These are phyloP conservation scores for Aphanoascus verrucosus DNA, from an alignment of 2,329 filamentous ascomycete species.

Conservation along the genomic window DNA sequence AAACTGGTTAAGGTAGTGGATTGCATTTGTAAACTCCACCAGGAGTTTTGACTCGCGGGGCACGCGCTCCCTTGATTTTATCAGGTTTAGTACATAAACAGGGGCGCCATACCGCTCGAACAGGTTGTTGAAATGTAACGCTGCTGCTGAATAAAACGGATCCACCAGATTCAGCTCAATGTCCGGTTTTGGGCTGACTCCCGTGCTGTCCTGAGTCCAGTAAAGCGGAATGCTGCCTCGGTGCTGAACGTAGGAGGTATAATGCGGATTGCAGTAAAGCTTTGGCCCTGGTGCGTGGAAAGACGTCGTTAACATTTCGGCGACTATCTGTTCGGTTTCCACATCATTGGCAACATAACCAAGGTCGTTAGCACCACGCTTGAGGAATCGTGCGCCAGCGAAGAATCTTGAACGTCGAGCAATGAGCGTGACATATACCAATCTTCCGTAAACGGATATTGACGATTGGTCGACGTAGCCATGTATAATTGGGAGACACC, in stretches of 20 bases:
- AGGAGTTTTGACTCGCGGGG: slow-evolving; percentile 87
- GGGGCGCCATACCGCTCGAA: slow-evolving; percentile 90
- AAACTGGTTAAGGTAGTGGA: slow-evolving; percentile 90
- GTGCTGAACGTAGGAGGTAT: slow-evolving; percentile 94
- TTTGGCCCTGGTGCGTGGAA: slow-evolving; percentile 84
- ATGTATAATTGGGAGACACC: slow-evolving; percentile 92
- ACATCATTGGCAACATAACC: slow-evolving; percentile 98
- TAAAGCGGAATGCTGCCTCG: slow-evolving; percentile 91
- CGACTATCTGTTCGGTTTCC: slow-evolving; percentile 96
- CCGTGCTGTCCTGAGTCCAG: slow-evolving; percentile 94
- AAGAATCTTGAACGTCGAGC: slow-evolving; percentile 86
- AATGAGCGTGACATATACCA: slow-evolving; percentile 86
- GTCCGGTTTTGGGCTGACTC: slow-evolving; percentile 89
- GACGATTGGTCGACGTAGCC: slow-evolving; percentile 90
- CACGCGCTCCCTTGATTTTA: slow-evolving; percentile 77
- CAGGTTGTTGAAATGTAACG: slow-evolving; percentile 86
- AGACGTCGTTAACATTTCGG: slow-evolving; percentile 85
- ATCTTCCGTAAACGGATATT: slow-evolving; percentile 73
- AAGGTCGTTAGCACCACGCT: slow-evolving; percentile 85
- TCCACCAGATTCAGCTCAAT: slow-evolving; percentile 94
- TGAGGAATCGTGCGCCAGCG: slow-evolving; percentile 85
- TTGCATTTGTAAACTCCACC: slow-evolving; percentile 73
- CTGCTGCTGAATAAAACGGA: slow-evolving; percentile 87
- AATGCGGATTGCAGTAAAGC: slow-evolving; percentile 78
- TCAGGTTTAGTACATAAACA: slow-evolving; percentile 81